These are phyloP conservation scores for Saccharomycopsis crataegensis DNA, from an alignment of 1,139 yeast species.

Conservation along the genomic window DNA sequence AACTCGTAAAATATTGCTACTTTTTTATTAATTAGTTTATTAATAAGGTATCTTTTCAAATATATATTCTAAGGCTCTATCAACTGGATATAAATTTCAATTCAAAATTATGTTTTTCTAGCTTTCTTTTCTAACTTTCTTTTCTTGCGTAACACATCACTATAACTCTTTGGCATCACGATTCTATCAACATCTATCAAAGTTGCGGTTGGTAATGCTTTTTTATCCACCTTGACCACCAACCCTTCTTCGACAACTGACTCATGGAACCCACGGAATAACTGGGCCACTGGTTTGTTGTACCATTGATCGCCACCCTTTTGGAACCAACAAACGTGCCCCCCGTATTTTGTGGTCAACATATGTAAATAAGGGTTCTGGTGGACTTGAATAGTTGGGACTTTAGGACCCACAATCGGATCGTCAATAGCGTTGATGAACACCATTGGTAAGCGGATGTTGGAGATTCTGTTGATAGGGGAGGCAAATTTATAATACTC, in stretches of 20 bases:
- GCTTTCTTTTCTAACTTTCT: background rate
- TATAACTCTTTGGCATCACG: slow-evolving; percentile 15
- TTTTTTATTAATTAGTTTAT: no score
- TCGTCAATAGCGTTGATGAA: slow-evolving; percentile 48
- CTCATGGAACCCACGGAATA: slow-evolving; percentile 28
- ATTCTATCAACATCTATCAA: slow-evolving; percentile 8
- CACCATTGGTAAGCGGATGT: slow-evolving; percentile 46
- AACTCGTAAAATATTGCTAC: no score
- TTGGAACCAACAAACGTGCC: slow-evolving; percentile 58
- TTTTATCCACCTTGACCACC: background rate
- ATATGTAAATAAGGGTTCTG: slow-evolving; percentile 50
- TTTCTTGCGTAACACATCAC: slow-evolving; percentile 1
- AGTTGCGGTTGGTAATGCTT: slow-evolving; percentile 5
- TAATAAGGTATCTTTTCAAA: no score
- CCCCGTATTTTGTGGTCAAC: slow-evolving; percentile 53
- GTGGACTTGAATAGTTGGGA: slow-evolving; percentile 42
- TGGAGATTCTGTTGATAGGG: slow-evolving; percentile 41
- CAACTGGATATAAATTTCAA: no score
- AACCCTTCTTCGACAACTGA: slow-evolving; percentile 20
- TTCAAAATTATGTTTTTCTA: background rate
- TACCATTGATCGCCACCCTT: slow-evolving; percentile 49
- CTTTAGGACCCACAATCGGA: slow-evolving; percentile 46
- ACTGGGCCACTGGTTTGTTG: slow-evolving; percentile 33
- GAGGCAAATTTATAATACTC: slow-evolving; percentile 51
- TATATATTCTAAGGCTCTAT: no score